Evolutionary conservation across 2,329 filamentous ascomycete genomes (phyloP), one percentile per base, ranked within the genome.

Genomic region (Xylariaceae sp.): DNA sequence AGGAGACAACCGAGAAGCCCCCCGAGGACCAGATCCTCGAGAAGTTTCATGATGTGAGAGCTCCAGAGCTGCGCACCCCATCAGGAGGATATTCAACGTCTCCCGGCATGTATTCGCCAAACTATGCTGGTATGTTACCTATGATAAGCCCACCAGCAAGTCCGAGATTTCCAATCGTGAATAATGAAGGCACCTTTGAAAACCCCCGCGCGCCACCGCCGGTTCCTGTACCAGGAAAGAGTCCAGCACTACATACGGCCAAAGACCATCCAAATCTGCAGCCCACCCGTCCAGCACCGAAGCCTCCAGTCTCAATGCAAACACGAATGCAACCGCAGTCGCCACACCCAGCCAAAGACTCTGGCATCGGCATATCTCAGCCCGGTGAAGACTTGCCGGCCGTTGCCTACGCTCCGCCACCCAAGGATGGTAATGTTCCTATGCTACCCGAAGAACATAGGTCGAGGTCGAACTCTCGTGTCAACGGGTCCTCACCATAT

Each of bases 121-220:
- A 75, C 59, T 83, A 82, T 72, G 77, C 77, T 68, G 77, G 80
- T 75, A 82, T 81, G 73, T 82, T 81, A 67, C 78, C 82, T 60
- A 78, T 89, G 69, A 81, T 87, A 64, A 93, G 90, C 67, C 90
- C 92, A 61, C 89, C 91, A 48, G 83, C 85, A 60, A 94, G 91
- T 74, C 91, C 91, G 56, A 85, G 91, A 70, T 96, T 96, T 77
- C 92, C 92, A 70, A 79, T 78, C 49, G 85, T 90, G 71, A 92
- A 93, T 74, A 85, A 91, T 75, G 87, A 92, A 81, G 89, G 91
- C 70, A 97, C 91, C 77, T 99, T 97, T 74, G 94, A 97, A 76
- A 97, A 99, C 69, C 94, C 94, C 42, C 85, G 94, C 68, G 90
- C 93, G 15, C 90, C 94, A 32, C 94, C 94, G 59, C 94, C 93